A percentile compares a stretch with the other conserved stretches of the same genome.
phyloP scores from a whole-genome alignment of 805 yeast genomes.

The Nakazawaea siamensis region DNA sequence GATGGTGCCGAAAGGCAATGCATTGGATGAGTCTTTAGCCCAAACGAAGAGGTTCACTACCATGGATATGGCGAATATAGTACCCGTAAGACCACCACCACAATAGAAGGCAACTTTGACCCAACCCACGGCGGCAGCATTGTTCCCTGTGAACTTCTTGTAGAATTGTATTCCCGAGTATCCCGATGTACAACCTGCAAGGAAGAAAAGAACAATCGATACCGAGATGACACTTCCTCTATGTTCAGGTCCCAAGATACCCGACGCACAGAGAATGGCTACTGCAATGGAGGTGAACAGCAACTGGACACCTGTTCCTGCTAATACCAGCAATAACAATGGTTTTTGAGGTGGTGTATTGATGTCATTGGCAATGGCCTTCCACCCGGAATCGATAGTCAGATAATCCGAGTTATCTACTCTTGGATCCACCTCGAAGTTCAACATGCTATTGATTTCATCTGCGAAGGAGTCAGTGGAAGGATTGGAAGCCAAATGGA shows the following conservation, averaged over 20 bases:
- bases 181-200: constrained; percentile 72
- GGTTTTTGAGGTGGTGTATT: constrained; percentile 42
- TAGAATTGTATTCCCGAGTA: constrained; percentile 59
- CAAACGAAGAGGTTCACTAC: constrained; percentile 62
- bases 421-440: constrained; percentile 15
- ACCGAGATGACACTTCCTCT: constrained; percentile 61
- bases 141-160: constrained; percentile 41
- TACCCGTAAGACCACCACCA: constrained; percentile 40
- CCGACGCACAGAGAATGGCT: constrained; percentile 46
- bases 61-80: constrained; percentile 40
- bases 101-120: constrained; percentile 32
- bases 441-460: constrained; percentile 9
- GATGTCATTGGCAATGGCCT: constrained; percentile 43
- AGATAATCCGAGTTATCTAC: constrained; percentile 12
- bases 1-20: constrained; percentile 73
- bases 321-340: constrained; percentile 42
- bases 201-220: constrained; percentile 49
- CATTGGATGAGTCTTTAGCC: constrained; percentile 67
- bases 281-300: constrained; percentile 58
- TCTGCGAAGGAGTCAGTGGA: constrained; percentile 9
- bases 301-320: constrained; percentile 72
- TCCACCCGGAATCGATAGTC: constrained; percentile 34
- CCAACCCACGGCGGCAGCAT: constrained; percentile 26
- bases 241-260: constrained; percentile 53
- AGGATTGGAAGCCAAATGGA: constrained; percentile 1